These are phyloP conservation scores for Rhodotorula sp. DNA, from an alignment of 1,284 basidiomycete genomes.

Conservation along the genomic window DNA sequence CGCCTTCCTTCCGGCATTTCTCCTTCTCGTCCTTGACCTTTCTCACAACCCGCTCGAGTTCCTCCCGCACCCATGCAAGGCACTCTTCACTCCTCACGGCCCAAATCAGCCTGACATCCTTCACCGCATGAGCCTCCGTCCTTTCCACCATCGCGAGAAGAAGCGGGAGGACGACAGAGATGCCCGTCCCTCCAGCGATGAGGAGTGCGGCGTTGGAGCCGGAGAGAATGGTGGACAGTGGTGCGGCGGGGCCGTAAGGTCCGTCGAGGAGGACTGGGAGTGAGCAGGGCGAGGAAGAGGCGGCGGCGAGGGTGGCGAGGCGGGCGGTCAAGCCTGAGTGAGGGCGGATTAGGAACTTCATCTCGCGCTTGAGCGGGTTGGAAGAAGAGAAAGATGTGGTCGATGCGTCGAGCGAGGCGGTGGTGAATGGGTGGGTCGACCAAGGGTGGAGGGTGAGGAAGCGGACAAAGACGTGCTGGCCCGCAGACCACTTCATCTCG, in stretches of 20 bases:
- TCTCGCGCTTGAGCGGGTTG: neutral
- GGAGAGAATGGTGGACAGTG: constrained; percentile 40
- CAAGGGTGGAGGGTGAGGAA: constrained; percentile 43
- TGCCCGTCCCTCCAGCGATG: constrained; percentile 50
- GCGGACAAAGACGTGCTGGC: constrained; percentile 52
- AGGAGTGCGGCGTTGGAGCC: constrained; percentile 48
- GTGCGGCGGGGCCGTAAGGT: constrained; percentile 47
- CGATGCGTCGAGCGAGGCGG: constrained; percentile 21
- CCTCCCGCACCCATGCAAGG: constrained; percentile 12
- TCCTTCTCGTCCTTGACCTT: neutral
- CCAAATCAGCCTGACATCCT: neutral
- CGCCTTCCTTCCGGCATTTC: neutral
- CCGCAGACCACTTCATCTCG: constrained; percentile 46
- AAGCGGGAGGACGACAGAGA: constrained; percentile 47
- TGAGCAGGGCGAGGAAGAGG: neutral
- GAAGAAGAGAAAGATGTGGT: neutral
- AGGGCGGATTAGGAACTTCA: constrained; percentile 45
- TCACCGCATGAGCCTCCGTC: neutral
- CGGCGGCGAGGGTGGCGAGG: constrained; percentile 40
- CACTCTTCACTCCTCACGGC: neutral
- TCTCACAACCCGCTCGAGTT: neutral
- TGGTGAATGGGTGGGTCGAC: constrained; percentile 51
- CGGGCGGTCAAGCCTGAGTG: constrained; percentile 47
- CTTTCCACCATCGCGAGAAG: constrained; percentile 42
- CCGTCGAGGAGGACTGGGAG: constrained; percentile 49